These are phyloP conservation scores for Globisporangium middletonii DNA, from an alignment of 352 stramenopile species.

Conservation along the genomic window DNA sequence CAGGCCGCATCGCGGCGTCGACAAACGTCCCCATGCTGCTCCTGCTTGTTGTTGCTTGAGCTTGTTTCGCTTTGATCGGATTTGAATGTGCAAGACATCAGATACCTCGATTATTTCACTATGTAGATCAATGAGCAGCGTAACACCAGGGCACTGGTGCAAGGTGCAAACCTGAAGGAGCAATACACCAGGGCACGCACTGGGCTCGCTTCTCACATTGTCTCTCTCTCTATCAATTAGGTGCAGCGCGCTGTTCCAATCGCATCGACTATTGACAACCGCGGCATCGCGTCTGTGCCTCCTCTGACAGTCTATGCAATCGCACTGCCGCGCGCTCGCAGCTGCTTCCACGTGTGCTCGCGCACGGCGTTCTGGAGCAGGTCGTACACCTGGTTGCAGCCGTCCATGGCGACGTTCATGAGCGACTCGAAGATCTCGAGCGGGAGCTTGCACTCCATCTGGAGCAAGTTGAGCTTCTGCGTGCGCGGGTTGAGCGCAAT, in stretches of 20 bases:
- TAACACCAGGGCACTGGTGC: too few species aligned
- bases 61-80: too few species aligned
- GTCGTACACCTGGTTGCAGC: constrained; percentile 82
- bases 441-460: constrained; percentile 89
- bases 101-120: not conserved
- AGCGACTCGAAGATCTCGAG: constrained; percentile 86
- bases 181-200: too few species aligned
- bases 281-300: too few species aligned
- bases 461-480: constrained; percentile 81
- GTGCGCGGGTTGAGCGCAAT: constrained; percentile 87
- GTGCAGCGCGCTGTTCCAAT: too few species aligned
- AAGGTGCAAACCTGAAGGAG: too few species aligned
- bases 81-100: not conserved
- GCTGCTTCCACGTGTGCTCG: constrained; percentile 76
- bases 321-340: constrained; percentile 46
- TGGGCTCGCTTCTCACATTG: too few species aligned
- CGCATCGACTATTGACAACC: too few species aligned
- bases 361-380: constrained; percentile 81
- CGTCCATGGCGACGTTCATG: constrained; percentile 74
- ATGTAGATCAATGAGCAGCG: too few species aligned
- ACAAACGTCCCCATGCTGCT: constrained; percentile 30
- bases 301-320: constrained; percentile 16
- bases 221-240: too few species aligned
- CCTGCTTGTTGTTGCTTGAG: not conserved
- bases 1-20: constrained; percentile 49